Evolutionary conservation across 176 grass and related monocot genomes (phyloP).

Genomic region (Oryza longistaminata): DNA sequence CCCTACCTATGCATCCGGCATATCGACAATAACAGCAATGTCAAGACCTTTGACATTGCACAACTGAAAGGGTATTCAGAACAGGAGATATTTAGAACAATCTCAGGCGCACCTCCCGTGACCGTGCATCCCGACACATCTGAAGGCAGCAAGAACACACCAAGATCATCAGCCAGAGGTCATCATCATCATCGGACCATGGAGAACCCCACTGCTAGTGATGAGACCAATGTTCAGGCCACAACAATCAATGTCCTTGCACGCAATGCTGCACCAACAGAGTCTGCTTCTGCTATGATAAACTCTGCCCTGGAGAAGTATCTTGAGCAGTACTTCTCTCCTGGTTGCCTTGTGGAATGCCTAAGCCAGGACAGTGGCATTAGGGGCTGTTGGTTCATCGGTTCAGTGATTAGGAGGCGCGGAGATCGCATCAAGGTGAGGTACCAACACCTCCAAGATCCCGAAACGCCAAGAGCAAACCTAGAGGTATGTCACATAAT

Average conservation of each 20-base stretch:
- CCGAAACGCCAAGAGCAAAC: constrained; percentile 29
- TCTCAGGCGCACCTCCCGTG: constrained; percentile 29
- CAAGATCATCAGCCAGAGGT: constrained; percentile 26
- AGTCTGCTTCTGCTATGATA: constrained; percentile 1
- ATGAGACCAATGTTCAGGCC: background rate
- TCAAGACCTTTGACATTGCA: constrained; percentile 55
- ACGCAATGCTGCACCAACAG: background rate
- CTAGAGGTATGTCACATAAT: constrained; percentile 42
- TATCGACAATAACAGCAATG: constrained; percentile 45
- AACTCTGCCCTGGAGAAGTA: constrained; percentile 9
- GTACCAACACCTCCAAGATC: constrained; percentile 56
- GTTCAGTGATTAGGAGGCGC: constrained; percentile 44
- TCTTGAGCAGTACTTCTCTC: constrained; percentile 27
- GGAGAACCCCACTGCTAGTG: background rate
- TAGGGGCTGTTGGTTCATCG: constrained; percentile 69
- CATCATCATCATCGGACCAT: background rate
- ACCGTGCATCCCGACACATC: constrained; percentile 34
- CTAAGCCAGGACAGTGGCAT: constrained; percentile 65
- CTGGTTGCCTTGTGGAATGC: constrained; percentile 45
- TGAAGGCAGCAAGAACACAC: background rate
- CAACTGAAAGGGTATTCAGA: constrained; percentile 61
- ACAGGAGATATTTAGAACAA: constrained; percentile 51
- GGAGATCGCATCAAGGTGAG: constrained; percentile 44
- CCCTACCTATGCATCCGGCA: constrained; percentile 51
- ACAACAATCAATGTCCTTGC: background rate